Evolutionary conservation across 345 rosid species (phyloP), one percentile per base, ranked within the genome.

Genomic region (Acer negundo): DNA sequence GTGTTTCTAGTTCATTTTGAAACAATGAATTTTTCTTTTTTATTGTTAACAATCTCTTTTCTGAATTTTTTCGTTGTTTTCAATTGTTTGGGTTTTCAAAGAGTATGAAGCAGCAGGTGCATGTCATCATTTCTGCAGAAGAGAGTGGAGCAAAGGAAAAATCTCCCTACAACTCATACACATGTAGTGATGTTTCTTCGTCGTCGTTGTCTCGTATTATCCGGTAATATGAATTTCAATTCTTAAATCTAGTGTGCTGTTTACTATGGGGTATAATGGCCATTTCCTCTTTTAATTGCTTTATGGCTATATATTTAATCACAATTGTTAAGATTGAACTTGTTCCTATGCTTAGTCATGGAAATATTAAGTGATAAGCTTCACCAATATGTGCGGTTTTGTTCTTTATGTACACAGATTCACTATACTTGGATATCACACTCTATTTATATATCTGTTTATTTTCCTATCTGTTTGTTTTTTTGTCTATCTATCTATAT

Each of bases 121-220:
- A 85, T 61, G 93, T 93, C 76, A 82, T 88, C 72, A 84, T 97
- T 73, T 87, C 91, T 75, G 98, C 94, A 8, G 98, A 93, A 87
- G 99, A 93, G 85, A 82, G 87, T 89, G 97, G 97, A 75, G 88
- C 89, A 40, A 90, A 83, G 81, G 99, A 94, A 82, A 91, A 89
- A 80, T 90, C 97, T 78, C 91, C 93, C 12, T 94, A 94, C 78
- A 87, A 88, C 77, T 89, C 91, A 68, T 89, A 87, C 85, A 82
- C 90, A 5, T 89, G 86, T 77, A 81, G 88, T 80, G 89, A 86
- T 80, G 82, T 90, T 84, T 86, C 97, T 79, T 89, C 97, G 68
- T 85, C 97, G 31, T 85, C 93, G 4, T 76, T 86, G 74, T 83
- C 96, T 79, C 91, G 88, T 80, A 88, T 97, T 78, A 87, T 90